Evolutionary conservation across 2,329 filamentous ascomycete species (phyloP).

Genomic region (Aspergillus bombycis): DNA sequence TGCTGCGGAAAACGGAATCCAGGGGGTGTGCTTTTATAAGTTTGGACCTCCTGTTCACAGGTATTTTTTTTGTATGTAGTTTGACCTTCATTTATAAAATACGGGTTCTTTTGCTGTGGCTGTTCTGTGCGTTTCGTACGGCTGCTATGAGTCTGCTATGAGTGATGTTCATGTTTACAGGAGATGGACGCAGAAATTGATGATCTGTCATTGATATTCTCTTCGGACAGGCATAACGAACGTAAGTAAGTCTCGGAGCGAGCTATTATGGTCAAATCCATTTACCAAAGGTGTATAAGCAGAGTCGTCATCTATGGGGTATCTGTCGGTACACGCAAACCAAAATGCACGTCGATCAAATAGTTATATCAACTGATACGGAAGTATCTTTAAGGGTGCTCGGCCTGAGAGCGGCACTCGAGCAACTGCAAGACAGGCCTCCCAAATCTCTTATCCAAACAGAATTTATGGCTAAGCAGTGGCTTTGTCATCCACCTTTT

Average conservation of each 20-base stretch:
- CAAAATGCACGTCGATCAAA: not conserved
- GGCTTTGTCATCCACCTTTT: conserved; percentile 71
- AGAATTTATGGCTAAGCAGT: conserved; percentile 7
- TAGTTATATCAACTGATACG: not conserved
- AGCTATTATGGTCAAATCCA: not conserved
- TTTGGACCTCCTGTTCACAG: too few species aligned
- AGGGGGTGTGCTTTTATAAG: not conserved
- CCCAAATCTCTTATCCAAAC: not conserved
- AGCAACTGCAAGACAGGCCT: not conserved
- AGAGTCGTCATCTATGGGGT: conserved; percentile 7
- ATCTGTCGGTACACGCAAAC: conserved; percentile 5
- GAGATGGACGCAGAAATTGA: not conserved
- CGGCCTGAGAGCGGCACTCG: not conserved
- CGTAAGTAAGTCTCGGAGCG: not conserved
- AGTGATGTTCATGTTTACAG: not conserved
- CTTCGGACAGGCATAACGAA: not conserved
- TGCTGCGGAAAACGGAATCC: not conserved
- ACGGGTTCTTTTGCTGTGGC: too few species aligned
- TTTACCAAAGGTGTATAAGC: not conserved
- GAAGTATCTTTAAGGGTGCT: not conserved
- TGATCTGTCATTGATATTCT: not conserved
- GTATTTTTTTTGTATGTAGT: not conserved
- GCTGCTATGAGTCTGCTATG: not conserved
- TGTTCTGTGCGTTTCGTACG: too few species aligned
- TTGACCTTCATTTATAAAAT: too few species aligned